Conservation (phyloP, 805 yeast species). For the Myxozyma melibiosi region DNA sequence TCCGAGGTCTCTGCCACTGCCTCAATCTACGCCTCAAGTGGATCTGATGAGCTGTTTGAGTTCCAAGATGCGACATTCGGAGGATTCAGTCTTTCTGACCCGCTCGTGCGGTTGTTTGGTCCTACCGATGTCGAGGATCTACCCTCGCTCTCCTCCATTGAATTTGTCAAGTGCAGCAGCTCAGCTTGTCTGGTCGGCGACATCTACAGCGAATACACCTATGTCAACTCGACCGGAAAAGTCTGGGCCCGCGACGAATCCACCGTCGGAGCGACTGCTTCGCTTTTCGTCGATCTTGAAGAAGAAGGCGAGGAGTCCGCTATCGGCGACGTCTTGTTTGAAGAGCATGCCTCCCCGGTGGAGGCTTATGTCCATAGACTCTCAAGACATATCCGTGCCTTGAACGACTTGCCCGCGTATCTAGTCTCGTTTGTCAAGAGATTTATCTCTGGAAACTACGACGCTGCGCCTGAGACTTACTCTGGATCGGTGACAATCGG, state of each 20-base stretch:
- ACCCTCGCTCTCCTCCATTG: background rate
- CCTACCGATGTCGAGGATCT: background rate
- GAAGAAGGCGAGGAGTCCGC: slow-evolving; percentile 34
- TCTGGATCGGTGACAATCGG: slow-evolving; percentile 22
- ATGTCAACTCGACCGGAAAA: slow-evolving; percentile 8
- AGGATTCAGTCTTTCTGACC: no score
- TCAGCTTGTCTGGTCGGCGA: slow-evolving; percentile 16
- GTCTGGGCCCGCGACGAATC: slow-evolving; percentile 41
- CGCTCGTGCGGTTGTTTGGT: no score
- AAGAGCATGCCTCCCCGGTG: slow-evolving; percentile 36
- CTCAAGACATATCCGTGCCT: slow-evolving; percentile 36
- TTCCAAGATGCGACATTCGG: no score
- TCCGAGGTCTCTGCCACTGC: background rate
- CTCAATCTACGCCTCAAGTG: no score
- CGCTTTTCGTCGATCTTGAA: slow-evolving; percentile 38
- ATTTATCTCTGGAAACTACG: slow-evolving; percentile 28
- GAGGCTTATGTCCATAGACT: slow-evolving; percentile 38
- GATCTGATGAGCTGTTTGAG: background rate
- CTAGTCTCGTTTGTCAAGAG: slow-evolving; percentile 14
- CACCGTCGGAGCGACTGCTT: slow-evolving; percentile 35
- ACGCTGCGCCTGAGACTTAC: slow-evolving; percentile 10
- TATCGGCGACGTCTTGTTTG: slow-evolving; percentile 38
- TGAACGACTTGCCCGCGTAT: slow-evolving; percentile 27
- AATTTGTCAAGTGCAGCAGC: slow-evolving; percentile 14
- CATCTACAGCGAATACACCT: slow-evolving; percentile 10